These are phyloP conservation scores for Pleurotus tuber-regium DNA, from an alignment of 768 basidiomycete genomes.

Conservation along the genomic window DNA sequence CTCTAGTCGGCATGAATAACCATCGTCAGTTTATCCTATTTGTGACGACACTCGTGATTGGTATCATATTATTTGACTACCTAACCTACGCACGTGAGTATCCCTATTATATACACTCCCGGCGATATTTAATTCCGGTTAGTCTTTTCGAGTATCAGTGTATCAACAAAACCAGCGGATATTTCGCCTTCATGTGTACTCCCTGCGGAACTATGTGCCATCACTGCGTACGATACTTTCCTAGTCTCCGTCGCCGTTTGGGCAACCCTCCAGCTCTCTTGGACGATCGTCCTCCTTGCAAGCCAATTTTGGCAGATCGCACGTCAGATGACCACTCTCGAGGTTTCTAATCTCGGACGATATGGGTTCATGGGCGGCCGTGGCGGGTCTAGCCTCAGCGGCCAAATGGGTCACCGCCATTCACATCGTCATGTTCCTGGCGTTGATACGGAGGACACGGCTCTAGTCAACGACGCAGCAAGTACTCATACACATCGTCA, in stretches of 20 bases:
- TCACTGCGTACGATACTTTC: constrained; percentile 77
- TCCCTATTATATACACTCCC: not conserved
- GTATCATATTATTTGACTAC: constrained; percentile 79
- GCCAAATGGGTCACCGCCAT: constrained; percentile 82
- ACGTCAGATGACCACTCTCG: constrained; percentile 93
- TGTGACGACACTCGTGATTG: constrained; percentile 79
- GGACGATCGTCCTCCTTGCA: constrained; percentile 86
- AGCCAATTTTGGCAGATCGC: constrained; percentile 92
- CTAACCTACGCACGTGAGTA: constrained; percentile 79
- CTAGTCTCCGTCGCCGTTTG: constrained; percentile 78
- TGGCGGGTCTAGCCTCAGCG: constrained; percentile 59
- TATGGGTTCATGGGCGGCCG: constrained; percentile 98
- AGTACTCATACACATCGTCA: constrained; percentile 46
- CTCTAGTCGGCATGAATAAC: constrained; percentile 82
- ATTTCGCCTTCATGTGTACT: constrained; percentile 66
- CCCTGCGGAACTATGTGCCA: constrained; percentile 64
- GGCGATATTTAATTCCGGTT: not conserved
- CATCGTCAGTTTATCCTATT: constrained; percentile 97
- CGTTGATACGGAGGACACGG: constrained; percentile 46
- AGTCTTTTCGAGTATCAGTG: constrained; percentile 55
- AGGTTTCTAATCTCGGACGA: constrained; percentile 92
- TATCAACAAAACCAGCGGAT: constrained; percentile 34
- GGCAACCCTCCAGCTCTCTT: constrained; percentile 92
- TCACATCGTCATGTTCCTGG: constrained; percentile 30
- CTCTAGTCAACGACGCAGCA: constrained; percentile 32